Evolutionary conservation across 106 monocot genomes (phyloP).

Genomic region (Dioscorea alata): DNA sequence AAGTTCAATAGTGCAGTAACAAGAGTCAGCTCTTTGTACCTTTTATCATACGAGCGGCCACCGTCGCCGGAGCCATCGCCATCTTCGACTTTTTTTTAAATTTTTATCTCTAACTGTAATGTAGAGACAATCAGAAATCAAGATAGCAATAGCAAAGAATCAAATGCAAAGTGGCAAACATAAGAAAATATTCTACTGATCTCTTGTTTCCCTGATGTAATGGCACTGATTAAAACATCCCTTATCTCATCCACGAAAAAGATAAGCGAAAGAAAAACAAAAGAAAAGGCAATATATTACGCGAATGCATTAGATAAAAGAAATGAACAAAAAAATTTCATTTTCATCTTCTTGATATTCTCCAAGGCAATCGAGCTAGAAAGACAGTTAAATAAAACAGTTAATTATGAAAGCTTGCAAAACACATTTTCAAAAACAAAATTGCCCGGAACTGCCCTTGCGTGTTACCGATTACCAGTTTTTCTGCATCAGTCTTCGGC

Average conservation of each 20-base stretch:
- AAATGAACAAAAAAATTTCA: conserved; percentile 18
- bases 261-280: neutral
- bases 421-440: conserved; percentile 29
- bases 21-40: too few species aligned
- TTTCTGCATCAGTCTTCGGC: conserved; percentile 24
- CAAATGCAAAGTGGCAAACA: neutral
- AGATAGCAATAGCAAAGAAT: neutral
- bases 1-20: too few species aligned
- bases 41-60: too few species aligned
- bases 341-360: neutral
- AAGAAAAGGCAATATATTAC: neutral
- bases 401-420: neutral
- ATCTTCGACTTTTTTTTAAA: too few species aligned
- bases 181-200: neutral
- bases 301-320: neutral
- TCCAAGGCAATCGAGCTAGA: neutral
- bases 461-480: conserved; percentile 9
- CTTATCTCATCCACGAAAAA: neutral
- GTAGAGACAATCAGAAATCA: too few species aligned
- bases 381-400: neutral
- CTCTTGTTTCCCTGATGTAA: neutral
- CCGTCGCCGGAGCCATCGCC: too few species aligned
- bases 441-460: conserved; percentile 26
- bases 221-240: neutral
- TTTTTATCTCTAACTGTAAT: too few species aligned